These are phyloP conservation scores for Herpetospermum pedunculosum DNA, from an alignment of 306 rosid genomes.

Conservation along the genomic window DNA sequence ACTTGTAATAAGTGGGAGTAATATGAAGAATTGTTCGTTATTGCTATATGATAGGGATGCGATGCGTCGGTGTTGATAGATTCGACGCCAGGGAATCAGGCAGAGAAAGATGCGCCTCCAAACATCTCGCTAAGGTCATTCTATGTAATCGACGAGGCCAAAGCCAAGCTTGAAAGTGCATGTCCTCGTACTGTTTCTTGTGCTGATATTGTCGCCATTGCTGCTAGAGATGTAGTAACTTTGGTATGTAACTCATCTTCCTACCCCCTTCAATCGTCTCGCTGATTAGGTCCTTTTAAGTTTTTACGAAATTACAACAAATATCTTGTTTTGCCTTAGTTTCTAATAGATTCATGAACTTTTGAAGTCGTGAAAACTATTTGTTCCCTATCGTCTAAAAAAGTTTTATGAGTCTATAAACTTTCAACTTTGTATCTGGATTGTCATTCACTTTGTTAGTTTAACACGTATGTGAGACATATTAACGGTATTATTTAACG, in stretches of 20 bases:
- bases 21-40: background rate
- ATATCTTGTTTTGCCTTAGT: no score
- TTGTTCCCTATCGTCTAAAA: background rate
- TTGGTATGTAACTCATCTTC: constrained; percentile 17
- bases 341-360: background rate
- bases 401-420: background rate
- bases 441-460: no score
- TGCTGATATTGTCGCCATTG: constrained; percentile 57
- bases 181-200: constrained; percentile 62
- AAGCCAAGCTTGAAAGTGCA: constrained; percentile 51
- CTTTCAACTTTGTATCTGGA: no score
- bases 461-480: no score
- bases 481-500: no score
- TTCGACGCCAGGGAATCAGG: constrained; percentile 35
- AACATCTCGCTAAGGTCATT: constrained; percentile 44
- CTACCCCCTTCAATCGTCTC: background rate
- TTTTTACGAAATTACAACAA: no score
- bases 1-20: background rate
- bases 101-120: constrained; percentile 68
- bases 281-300: no score
- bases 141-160: constrained; percentile 55
- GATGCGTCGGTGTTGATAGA: constrained; percentile 64
- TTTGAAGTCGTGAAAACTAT: background rate
- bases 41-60: constrained; percentile 31
- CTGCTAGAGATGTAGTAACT: constrained; percentile 64